These are phyloP conservation scores for Nakaseomyces kungkrabaensis DNA, from an alignment of 1,139 yeast species.

Conservation along the genomic window DNA sequence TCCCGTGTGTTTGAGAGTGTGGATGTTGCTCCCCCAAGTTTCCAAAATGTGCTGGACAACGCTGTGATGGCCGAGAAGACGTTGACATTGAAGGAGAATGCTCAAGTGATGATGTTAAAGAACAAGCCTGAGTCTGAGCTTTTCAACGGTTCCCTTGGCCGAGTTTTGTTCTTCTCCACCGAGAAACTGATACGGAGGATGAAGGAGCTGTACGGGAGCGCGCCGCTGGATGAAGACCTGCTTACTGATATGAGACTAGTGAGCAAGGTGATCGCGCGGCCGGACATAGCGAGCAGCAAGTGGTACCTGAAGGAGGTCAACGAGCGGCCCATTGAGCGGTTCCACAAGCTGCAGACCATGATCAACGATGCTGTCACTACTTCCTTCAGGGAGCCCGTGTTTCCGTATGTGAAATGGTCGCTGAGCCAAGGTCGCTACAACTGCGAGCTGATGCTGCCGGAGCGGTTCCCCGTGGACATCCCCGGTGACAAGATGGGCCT, in stretches of 20 bases:
- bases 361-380: conserved; percentile 32
- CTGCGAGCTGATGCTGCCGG: conserved; percentile 24
- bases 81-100: conserved; percentile 63
- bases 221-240: conserved; percentile 15
- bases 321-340: conserved; percentile 14
- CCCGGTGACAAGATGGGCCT: conserved; percentile 26
- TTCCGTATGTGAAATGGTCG: conserved; percentile 52
- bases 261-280: conserved; percentile 26
- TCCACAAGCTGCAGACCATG: conserved; percentile 27
- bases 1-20: conserved; percentile 35
- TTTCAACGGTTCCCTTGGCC: conserved; percentile 90
- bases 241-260: conserved; percentile 29
- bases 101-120: conserved; percentile 93
- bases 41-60: conserved; percentile 37
- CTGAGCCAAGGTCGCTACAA: conserved; percentile 16
- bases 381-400: conserved; percentile 18
- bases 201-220: conserved; percentile 14
- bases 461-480: conserved; percentile 26
- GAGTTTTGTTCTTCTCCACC: conserved; percentile 38
- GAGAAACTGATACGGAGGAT: conserved; percentile 17
- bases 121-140: conserved; percentile 67
- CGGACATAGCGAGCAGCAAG: conserved; percentile 13
- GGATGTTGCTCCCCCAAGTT: conserved; percentile 35
- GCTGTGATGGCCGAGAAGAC: conserved; percentile 55
- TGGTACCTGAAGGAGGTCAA: conserved; percentile 21